Evolutionary conservation across 176 grass and related monocot species (phyloP), one percentile per base, ranked within the genome.

Genomic region (Zea luxurians): DNA sequence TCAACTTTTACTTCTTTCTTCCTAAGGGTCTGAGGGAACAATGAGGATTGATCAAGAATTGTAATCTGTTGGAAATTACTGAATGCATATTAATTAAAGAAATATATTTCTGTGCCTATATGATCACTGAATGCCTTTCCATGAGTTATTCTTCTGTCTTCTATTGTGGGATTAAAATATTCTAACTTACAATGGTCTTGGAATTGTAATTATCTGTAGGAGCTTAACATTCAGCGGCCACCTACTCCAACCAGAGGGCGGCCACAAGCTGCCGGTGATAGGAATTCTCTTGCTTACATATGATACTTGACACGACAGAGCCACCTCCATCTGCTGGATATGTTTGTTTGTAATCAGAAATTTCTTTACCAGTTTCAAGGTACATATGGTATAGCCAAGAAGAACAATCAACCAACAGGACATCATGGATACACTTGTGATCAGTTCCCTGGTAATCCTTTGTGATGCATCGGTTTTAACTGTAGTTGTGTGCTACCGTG

Each of bases 251-350:
- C 96, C 68, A 90, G 96, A 90, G 96, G 96, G 38, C 80, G 96
- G 49, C 96, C 96, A 9, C 96, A 99, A 60, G 87, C 96, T 83
- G 88, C 92, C 15, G 82, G 84, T 27, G 96, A 99, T 73, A 87
- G 96, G 83, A 95, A 71, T 85, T 99, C 96, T 84, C 96, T 99
- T 85, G 96, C 96, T 78, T 99, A 99, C 69, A 99, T 99, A 80
- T 99, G 78, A 90, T 68, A 55, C 64, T 74, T 68, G 49, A 38
- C 71, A 68, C 62, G 49, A 38, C 20, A 13, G 13, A 15, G 16
- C 76, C 54, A 64, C 34, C 82, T 75, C 35, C 37, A 27, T 40
- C 82, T 61, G 59, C 57, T 64, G 46, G 66, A 89, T 70, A 50
- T 67, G 44, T 88, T 78, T 81, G 58, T 81, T 85, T 72, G 48